Conservation (phyloP, 441 rosid genomes). For the Euphorbia schlechtendalii region DNA sequence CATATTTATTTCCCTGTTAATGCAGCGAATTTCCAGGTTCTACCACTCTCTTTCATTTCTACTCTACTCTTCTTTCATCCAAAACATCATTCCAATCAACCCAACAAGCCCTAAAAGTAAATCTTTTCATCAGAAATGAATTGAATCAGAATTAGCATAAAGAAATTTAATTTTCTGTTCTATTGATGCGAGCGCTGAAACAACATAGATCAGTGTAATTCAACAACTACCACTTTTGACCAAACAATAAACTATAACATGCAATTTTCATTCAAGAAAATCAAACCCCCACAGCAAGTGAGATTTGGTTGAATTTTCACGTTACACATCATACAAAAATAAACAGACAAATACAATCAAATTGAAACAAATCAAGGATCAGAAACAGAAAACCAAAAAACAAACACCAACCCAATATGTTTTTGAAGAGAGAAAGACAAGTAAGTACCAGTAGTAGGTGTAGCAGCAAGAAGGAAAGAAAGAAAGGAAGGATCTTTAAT, state of each 20-base stretch:
- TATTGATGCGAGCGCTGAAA: too few species aligned
- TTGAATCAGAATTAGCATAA: constrained; percentile 12
- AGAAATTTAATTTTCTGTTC: too few species aligned
- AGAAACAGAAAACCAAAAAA: constrained; percentile 14
- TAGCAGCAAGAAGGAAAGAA: too few species aligned
- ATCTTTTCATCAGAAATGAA: constrained; percentile 12
- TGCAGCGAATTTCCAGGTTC: constrained; percentile 25
- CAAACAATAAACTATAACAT: too few species aligned
- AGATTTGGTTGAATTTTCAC: constrained; percentile 5
- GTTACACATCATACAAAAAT: not conserved
- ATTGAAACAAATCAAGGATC: constrained; percentile 10
- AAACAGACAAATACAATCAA: constrained; percentile 14
- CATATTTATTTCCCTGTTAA: constrained; percentile 57
- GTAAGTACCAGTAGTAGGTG: constrained; percentile 37
- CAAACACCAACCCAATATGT: constrained; percentile 3
- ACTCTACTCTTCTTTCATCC: constrained; percentile 43
- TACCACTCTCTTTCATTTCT: constrained; percentile 25
- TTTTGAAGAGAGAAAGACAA: constrained; percentile 12
- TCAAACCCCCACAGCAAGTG: too few species aligned
- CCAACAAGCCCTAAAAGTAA: constrained; percentile 15
- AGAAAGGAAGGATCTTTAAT: constrained; percentile 43
- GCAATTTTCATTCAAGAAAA: not conserved
- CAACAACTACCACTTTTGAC: too few species aligned
- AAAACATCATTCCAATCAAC: constrained; percentile 35
- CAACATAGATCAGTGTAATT: constrained; percentile 4